Percentiles rank a stretch among this genome's conserved stretches.
These are phyloP conservation scores for Triticum urartu DNA, from an alignment of 176 grass and related monocot species.

Conservation along the genomic window DNA sequence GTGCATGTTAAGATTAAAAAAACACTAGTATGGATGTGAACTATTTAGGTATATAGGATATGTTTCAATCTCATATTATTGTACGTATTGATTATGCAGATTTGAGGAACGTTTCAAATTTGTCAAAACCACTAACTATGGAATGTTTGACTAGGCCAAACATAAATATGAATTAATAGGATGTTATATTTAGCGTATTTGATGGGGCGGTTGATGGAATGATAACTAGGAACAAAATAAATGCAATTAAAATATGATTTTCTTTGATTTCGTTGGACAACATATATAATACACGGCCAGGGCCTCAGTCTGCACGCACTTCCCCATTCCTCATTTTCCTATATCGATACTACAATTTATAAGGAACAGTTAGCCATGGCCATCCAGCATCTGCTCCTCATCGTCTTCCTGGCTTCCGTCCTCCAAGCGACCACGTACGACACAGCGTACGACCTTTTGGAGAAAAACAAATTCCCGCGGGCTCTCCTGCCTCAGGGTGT, in stretches of 20 bases:
- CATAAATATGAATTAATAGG: not conserved
- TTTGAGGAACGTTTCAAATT: not conserved
- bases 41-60: not conserved
- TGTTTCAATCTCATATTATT: not conserved
- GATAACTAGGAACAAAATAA: not conserved
- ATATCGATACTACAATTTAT: too few relatives aligned
- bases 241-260: not conserved
- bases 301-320: not conserved
- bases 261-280: not conserved
- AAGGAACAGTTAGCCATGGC: not conserved
- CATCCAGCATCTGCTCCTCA: not conserved
- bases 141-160: not conserved
- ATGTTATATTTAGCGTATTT: not conserved
- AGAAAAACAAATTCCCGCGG: not conserved
- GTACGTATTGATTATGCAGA: not conserved
- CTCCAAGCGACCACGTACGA: not conserved
- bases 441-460: not conserved
- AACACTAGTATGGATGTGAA: too few relatives aligned
- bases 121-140: not conserved
- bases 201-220: not conserved
- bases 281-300: not conserved
- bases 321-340: not conserved
- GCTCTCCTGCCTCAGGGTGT: not conserved
- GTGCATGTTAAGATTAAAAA: too few relatives aligned
- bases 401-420: not conserved